Evolutionary conservation across 495 filamentous ascomycete species (phyloP), one percentile per base, ranked within the genome.

Genomic region (Daldinia bambusicola): DNA sequence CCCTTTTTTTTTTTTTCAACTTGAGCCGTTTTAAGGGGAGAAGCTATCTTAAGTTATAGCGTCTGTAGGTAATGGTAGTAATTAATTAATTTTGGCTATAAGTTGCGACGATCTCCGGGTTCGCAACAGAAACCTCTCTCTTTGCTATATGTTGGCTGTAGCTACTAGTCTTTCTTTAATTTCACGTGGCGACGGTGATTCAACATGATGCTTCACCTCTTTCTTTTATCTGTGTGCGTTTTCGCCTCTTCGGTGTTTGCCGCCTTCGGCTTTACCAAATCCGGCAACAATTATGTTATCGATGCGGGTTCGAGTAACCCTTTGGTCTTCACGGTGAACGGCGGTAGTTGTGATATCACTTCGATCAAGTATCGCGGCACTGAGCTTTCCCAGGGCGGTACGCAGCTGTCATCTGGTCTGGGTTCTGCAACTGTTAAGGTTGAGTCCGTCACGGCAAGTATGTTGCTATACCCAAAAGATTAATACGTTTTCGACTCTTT

Each of bases 341-440:
- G 83, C 38, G 75, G 78, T 7, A 89, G 75, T 74, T 89, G 89
- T 62, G 89, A 91, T 74, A 88, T 90, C 68, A 87, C 83, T 13
- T 89, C 88, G 1, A 85, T 91, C 75, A 82, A 82, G 20, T 90
- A 81, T 71, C 86, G 85, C 51, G 84, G 84, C 50, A 81, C 81
- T 18, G 86, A 91, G 70, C 80, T 87, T 37, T 77, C 78, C 38
- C 80, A 80, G 6, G 84, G 81, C n/a, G 83, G 81, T 14, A 86
- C 84, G 10, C 89, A 90, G 45, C 86, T 91, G 56, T 82, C 80
- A 38, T 90, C 89, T 10, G 88, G 89, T 10, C 82, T 91, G 9
- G 87, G 88, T 10, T 78, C 80, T n/a, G 85, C 84, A 1, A 87
- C 84, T 20, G 88, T 90, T 18, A 82, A 82, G 34, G 84, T 86